Evolutionary conservation across 2,329 filamentous ascomycete species (phyloP).

Genomic region (Dactylellina haptotyla): DNA sequence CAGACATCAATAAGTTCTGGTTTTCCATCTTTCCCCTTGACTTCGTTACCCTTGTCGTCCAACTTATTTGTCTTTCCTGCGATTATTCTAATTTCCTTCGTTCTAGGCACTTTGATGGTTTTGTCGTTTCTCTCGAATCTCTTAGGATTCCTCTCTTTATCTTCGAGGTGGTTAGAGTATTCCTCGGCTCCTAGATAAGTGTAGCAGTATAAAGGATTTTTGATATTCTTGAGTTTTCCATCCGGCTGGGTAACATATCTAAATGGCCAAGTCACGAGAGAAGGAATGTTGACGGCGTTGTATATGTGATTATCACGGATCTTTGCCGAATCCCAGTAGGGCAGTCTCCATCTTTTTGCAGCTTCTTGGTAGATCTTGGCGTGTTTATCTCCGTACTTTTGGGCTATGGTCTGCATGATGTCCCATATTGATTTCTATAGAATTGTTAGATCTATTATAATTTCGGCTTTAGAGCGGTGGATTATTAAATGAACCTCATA

Average conservation of each 20-base stretch:
- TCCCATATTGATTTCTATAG: constrained; percentile 14
- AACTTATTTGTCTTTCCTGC: too few species aligned
- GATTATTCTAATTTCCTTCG: too few species aligned
- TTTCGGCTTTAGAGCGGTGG: neutral
- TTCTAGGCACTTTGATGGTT: too few species aligned
- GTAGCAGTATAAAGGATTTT: constrained; percentile 7
- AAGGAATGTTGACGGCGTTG: constrained; percentile 10
- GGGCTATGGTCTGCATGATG: constrained; percentile 6
- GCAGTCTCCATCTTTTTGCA: constrained; percentile 16
- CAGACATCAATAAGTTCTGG: too few species aligned
- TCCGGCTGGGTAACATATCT: neutral
- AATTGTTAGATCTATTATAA: neutral
- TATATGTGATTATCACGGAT: neutral
- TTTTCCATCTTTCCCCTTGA: too few species aligned
- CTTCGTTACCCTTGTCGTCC: too few species aligned
- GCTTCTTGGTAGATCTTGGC: constrained; percentile 1
- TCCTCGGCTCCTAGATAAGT: too few species aligned
- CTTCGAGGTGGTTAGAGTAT: too few species aligned
- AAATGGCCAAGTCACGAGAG: constrained; percentile 2
- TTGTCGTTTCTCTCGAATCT: too few species aligned
- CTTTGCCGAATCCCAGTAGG: constrained; percentile 31
- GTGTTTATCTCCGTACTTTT: neutral
- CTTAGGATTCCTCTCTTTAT: too few species aligned
- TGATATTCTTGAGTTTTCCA: neutral
- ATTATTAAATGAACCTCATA: neutral